Evolutionary conservation across 2,329 filamentous ascomycete genomes (phyloP).

Genomic region (Colletotrichum tofieldiae): DNA sequence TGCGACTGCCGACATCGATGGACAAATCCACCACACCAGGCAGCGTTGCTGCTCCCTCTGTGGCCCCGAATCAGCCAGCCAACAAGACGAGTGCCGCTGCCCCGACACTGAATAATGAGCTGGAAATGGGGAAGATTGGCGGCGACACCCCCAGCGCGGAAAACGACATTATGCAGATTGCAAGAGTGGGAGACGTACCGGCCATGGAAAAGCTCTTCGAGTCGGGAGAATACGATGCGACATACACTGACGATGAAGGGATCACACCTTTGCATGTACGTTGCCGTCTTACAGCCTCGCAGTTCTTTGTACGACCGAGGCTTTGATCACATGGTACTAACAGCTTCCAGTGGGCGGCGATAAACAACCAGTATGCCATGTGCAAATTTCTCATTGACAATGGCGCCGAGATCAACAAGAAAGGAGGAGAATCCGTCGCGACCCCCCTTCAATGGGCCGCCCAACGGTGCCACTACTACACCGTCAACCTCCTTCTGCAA

Average conservation of each 20-base stretch:
- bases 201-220: slow-evolving; percentile 94
- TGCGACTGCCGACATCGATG: slow-evolving; percentile 53
- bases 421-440: slow-evolving; percentile 94
- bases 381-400: slow-evolving; percentile 92
- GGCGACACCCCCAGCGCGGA: slow-evolving; percentile 61
- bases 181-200: slow-evolving; percentile 86
- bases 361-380: slow-evolving; percentile 98
- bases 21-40: slow-evolving; percentile 56
- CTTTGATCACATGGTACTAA: slow-evolving; percentile 41
- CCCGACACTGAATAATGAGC: slow-evolving; percentile 71
- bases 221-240: slow-evolving; percentile 84
- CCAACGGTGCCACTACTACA: slow-evolving; percentile 96
- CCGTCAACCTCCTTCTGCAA: slow-evolving; percentile 91
- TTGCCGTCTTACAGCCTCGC: slow-evolving; percentile 41
- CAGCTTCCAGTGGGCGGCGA: slow-evolving; percentile 87
- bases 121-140: slow-evolving; percentile 69
- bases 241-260: slow-evolving; percentile 89
- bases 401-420: slow-evolving; percentile 93
- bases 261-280: slow-evolving; percentile 95
- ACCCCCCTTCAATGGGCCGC: slow-evolving; percentile 98
- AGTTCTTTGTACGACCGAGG: slow-evolving; percentile 2
- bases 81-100: slow-evolving; percentile 68
- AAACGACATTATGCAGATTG: slow-evolving; percentile 96
- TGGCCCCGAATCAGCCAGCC: slow-evolving; percentile 68
- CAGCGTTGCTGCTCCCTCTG: slow-evolving; percentile 55